Evolutionary conservation across 1,284 basidiomycete genomes (phyloP), one percentile per base, ranked within the genome.

Genomic region (Albatrellus sp.): DNA sequence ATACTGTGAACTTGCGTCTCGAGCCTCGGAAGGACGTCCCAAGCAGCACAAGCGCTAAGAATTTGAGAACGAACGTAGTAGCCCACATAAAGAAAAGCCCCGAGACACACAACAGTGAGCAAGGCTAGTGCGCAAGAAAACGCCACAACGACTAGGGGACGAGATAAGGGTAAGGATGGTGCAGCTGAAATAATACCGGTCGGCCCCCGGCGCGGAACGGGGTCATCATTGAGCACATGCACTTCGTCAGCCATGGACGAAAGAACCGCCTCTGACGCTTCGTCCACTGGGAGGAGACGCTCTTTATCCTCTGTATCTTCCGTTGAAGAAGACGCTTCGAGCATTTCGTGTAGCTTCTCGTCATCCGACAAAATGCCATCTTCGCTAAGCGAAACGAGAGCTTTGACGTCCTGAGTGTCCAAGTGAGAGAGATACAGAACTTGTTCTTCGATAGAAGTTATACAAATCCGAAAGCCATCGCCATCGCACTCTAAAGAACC

Each of bases 121-220:
- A 70, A 51, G 1, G 66, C 62, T 20, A 60, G 58, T 12, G 64
- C 20, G 47, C 62, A 65, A 10, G 67, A 64, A 42, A 65, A 52
- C 29, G 58, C 55, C 30, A 71, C 52, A 10, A 64, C 54, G 16
- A 63, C 46, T n/a, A 65, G 56, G 37, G 29, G 46, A 39, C 41
- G 36, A 40, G 50, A 34, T 0, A 48, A 50, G 1, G 49, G 49
- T 16, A 7, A 24, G 24, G 24, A 7, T 7, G 24, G 24, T 24
- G 24, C 24, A 24, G 50, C 7, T 24, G 24, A 4, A 7, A 24
- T 3, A 7, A 24, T 24, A 7, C 24, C 24, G 7, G 24, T 24
- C 7, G 24, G 24, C 24, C 24, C 24, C 7, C 7, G 24, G 4
- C 7, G 24, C 24, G 24, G 3, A 24, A 24, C 24, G 24, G 24